Base-by-base conservation (phyloP, 2,329 filamentous ascomycete genomes). In the Sarocladiaceae sp. region DNA sequence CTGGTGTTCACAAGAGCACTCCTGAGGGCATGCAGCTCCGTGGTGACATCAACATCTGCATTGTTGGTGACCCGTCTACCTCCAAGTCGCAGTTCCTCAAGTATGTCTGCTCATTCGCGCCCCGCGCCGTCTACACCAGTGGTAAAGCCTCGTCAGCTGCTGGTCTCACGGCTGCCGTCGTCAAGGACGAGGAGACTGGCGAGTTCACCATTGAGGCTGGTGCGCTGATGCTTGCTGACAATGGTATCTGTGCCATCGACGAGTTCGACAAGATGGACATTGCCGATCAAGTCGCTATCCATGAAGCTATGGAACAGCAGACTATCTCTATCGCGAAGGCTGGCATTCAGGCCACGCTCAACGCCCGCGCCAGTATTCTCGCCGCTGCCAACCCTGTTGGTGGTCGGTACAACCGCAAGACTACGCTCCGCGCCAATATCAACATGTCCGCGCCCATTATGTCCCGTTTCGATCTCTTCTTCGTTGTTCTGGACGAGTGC, bases 241-340 rank as follows among this genome's bases (percentile, higher is more conserved):
- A 95, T 53, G 93, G 93, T 44, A 94, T 97, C 56, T 98, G 93
- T 65, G 90, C 89, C 48, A 98, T 98, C 61, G 93, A 98, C 60
- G 93, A 98, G 62, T 98, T 98, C 56, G 93, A 98, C 78, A 98
- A 98, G 72, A 98, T 98, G 93, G 93, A 98, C 58, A 86, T 98
- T 50, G 82, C 72, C 43, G 93, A 98, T 62, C 93, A 98, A 68
- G 93, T 98, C 45, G 93, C 93, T 52, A 98, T 98, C 58, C 93
- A 98, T 76, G 93, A 98, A 80, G 93, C 93, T 48, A 98, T 98
- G 93, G 93, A 98, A 78, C 93, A 98, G 71, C 93, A 98, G 67
- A 98, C 93, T 4, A 98, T 98, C 53, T 96, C 89, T 7, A 98
- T 98, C 57, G 91, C 93, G 48, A 98, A 98, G 68, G 93, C 93